These are phyloP conservation scores for Miscanthus lutarioriparius DNA, from an alignment of 176 grass and related monocot species.

Conservation along the genomic window DNA sequence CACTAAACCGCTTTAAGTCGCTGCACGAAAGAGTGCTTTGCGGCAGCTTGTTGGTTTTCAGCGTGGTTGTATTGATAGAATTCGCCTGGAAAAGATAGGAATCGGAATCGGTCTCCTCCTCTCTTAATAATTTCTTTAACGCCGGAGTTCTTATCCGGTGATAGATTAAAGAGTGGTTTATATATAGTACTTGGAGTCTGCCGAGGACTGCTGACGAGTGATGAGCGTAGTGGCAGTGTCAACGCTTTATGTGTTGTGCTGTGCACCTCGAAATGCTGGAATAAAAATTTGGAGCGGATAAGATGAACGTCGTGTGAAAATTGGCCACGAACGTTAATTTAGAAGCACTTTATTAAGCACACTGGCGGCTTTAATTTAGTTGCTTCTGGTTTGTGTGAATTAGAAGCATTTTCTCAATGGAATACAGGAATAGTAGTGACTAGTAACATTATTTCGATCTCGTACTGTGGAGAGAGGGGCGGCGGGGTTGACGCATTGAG, in stretches of 20 bases:
- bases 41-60: constrained; percentile 26
- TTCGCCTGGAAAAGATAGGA: background rate
- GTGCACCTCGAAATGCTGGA: background rate
- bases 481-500: no score
- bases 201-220: no score
- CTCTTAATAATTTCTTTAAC: background rate
- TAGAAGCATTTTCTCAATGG: background rate
- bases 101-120: background rate
- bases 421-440: no score
- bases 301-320: background rate
- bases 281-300: constrained; percentile 11
- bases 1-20: background rate
- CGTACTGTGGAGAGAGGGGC: no score
- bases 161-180: constrained; percentile 6
- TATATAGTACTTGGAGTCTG: constrained; percentile 2
- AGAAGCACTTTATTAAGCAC: no score
- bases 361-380: background rate
- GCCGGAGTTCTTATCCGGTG: background rate
- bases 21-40: no score
- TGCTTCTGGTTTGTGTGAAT: background rate
- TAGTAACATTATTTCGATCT: no score
- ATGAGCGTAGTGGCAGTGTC: background rate
- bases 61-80: background rate
- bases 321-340: background rate
- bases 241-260: background rate